Evolutionary conservation across 1,139 yeast species (phyloP), one percentile per base, ranked within the genome.

Genomic region (Taphrina communis): DNA sequence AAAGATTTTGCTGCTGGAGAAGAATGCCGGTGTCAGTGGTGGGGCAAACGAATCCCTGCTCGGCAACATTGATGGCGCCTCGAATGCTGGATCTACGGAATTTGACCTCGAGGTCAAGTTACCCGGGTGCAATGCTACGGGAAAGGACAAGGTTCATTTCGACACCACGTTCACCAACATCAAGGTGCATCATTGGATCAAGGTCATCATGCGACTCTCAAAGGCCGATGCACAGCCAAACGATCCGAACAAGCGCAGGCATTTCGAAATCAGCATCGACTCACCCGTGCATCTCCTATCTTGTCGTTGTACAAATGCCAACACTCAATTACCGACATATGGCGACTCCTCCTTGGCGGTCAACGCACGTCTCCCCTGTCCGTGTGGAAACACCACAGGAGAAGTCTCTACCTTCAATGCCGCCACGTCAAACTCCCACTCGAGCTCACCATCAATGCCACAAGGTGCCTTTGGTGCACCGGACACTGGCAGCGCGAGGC

Each of bases 141-240:
- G 69, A 70, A 70, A 80, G 83, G 70, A 74, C 78, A 79, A 71
- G 76, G 79, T 92, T 57, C 96, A 90, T 75, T 96, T 97, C 1
- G 94, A 93, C 77, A 90, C 97, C 0, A 85, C 91, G 1, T 88
- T 84, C 74, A 85, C 84, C 46, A 86, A 86, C 74, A 90, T 94
- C 72, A 90, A 90, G 77, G 83, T 93, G 7, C 94, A 90, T 75
- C 99, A 94, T 79, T 93, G 98, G 97, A 86, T 94, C 74, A 94
- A 93, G 78, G 84, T 94, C 14, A 88, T 95, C 72, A 79, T 94
- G 66, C 81, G 98, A 66, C 82, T 94, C 39, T 89, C 96, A 14
- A 85, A 84, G 73, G 77, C 82, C 11, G 86, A 88, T 68, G 61
- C 67, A 8, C 67, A 63, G 19, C 81, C 81, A 62, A 85, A 76